Base-by-base conservation (phyloP, 2,329 filamentous ascomycete species). In the Lasiodiplodia citricola region DNA sequence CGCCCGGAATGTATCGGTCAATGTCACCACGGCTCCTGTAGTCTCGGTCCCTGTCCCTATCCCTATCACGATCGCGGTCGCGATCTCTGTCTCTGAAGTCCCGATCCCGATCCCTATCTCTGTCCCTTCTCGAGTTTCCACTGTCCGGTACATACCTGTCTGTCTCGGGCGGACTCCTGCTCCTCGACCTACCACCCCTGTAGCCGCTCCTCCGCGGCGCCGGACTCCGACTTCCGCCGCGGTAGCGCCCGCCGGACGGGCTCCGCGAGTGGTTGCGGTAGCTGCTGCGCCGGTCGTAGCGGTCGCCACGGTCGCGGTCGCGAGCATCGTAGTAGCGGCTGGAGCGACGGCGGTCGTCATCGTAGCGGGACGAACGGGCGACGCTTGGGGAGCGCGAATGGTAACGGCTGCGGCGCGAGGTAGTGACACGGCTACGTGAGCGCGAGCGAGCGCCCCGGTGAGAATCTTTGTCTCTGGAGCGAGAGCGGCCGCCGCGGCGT, bases 1-100 rank as follows among this genome's bases (percentile, higher is more conserved):
- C 76, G 31, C 79, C 77, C 55, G 80, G 80, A 5, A 81, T 74
- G 68, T 81, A 81, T 7, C 80, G 75, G 72, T 82, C 80, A 55
- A 81, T 80, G 5, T 78, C 77, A 23, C 70, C 72, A 6, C 79
- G 72, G 3, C 76, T 75, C 35, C 70, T 55, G 10, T 80, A 75
- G 31, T 83, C 82, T 13, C 80, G 75, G 50, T 82, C 80, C 8
- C 80, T 75, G 8, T 83, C 75, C 47, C 73, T 72, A 16, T 73
- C 72, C 1, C 73, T 71, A 37, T 70, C 66, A 21, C 54, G 23
- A 54, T 79, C 79, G 28, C 77, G 74, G 69, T 79, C 77, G 4
- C 77, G 76, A 21, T 51, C 23, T 80, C 80, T 3, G 71, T 51
- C 76, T 75, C 58, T 79, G 77, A 8, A 52, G 35, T 73, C 71